Evolutionary conservation across 768 basidiomycete genomes (phyloP), one percentile per base, ranked within the genome.

Genomic region (Boletus patriciae): DNA sequence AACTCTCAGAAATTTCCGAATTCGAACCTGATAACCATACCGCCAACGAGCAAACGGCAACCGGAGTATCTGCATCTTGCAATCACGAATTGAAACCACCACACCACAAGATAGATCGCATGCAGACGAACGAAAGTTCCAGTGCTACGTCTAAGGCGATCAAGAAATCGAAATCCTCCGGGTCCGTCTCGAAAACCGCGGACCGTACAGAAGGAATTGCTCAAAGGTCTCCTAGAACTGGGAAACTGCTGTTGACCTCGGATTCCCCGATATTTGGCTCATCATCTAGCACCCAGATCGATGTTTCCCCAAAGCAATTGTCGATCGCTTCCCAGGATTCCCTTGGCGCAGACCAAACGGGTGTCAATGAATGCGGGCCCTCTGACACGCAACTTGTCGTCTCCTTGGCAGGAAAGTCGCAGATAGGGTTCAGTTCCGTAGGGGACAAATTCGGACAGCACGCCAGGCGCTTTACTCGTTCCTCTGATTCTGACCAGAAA

Each of bases 1-100:
- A 66, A 23, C 54, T 70, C 27, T 75, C 74, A 27, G 71, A 76
- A 46, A 62, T 75, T 55, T 75, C 74, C 18, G 67, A 74, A 38
- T 62, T 70, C 45, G 66, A 66, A 50, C 19, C 48, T 11, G 55
- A 70, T 40, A 12, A 40, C 19, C 34, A 38, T 27, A 11, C 11
- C 8, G 4, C 42, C 23, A 38, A 33, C 33, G 43, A 52, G 19
- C 47, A 15, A 23, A 12, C 7, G 29, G 37, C n/a, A 12, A 51
- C n/a, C 1, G 10, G 23, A 41, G 18, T n/a, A 44, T 46, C 58
- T 40, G 5, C 29, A 44, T 19, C 47, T 27, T 34, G 46, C 31
- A 38, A 46, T 23, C 46, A 38, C 19, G 42, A 33, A 47, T 19
- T 8, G 34, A 42, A 50, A 37, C 25, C 15, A 21, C 37, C 44